Base-by-base conservation (phyloP, 768 basidiomycete species). In the Thelephora ganbajun region DNA sequence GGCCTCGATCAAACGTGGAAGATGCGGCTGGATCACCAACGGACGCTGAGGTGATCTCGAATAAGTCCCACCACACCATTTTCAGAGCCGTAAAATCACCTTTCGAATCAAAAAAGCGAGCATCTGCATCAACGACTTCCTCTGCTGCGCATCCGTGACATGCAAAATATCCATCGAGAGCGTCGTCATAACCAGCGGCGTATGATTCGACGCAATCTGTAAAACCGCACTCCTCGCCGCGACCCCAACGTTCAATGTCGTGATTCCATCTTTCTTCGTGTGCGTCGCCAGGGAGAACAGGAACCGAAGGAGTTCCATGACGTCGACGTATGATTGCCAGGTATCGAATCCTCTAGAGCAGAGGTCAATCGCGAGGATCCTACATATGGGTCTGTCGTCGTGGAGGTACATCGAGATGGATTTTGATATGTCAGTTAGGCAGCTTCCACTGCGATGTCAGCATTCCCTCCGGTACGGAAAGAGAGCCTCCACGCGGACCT, bases 261-360 rank as follows among this genome's bases (percentile, higher is more conserved):
- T 73, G 26, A 83, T 79, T 0, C 71, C 66, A n/a, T 87, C 83
- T 53, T 88, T 87, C 23, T 74, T 71, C 23, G 72, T 61, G 48
- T 66, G 78, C 2, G 90, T 90, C 0, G 91, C 83, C 20, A 96
- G 70, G 14, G 67, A 70, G 60, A 93, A 94, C 11, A 98, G 71
- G 1, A 82, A 74, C 5, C 94, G 80, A 14, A 98, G 67, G 47
- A 96, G 80, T 50, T 83, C 81, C 69, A 91, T 84, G 0, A 91
- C 78, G 54, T 98, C 92, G 49, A 92, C 73, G 54, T 92, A 91
- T 54, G 90, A 80, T 57, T 96, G 91, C 92, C 93, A 98, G 44
- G 93, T 79, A 41, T 83, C 75, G 59, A 97, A 98, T 0, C 94
- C 94, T 41, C 86, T 79, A 1, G 86, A 82, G 55, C 88, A 91